phyloP scores from a whole-genome alignment of 306 rosid species.

The Prosopis cineraria region DNA sequence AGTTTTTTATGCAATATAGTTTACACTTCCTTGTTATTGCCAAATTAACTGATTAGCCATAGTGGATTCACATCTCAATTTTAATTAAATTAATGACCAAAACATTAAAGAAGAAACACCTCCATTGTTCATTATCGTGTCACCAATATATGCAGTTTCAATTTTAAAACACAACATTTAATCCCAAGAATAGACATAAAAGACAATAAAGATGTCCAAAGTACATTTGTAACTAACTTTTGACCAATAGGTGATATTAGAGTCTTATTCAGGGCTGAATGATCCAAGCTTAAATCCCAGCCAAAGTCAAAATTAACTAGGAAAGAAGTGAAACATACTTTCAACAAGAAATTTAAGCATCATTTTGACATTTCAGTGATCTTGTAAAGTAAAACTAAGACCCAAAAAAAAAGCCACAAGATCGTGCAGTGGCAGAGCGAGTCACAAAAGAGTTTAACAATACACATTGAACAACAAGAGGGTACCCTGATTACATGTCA shows the following conservation, averaged over 20 bases:
- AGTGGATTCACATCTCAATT: background rate
- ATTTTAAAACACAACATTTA: background rate
- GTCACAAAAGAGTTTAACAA: background rate
- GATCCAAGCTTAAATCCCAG: background rate
- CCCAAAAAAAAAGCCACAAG: background rate
- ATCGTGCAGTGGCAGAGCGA: background rate
- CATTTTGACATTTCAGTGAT: background rate
- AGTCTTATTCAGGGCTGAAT: background rate
- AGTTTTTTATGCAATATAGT: background rate
- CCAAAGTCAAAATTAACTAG: background rate
- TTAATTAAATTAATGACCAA: background rate
- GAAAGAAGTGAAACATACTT: background rate
- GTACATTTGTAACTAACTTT: background rate
- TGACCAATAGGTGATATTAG: background rate
- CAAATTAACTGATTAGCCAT: background rate
- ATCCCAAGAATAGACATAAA: background rate
- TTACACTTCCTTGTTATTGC: background rate
- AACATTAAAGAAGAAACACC: background rate
- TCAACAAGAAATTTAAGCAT: background rate
- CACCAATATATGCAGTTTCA: background rate
- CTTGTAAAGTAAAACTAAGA: background rate
- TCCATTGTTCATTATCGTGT: background rate
- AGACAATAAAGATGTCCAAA: background rate
- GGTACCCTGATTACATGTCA: background rate
- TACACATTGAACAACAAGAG: background rate